Conservation (phyloP, 441 rosid genomes). For the Bocquillonia castaneifolia region DNA sequence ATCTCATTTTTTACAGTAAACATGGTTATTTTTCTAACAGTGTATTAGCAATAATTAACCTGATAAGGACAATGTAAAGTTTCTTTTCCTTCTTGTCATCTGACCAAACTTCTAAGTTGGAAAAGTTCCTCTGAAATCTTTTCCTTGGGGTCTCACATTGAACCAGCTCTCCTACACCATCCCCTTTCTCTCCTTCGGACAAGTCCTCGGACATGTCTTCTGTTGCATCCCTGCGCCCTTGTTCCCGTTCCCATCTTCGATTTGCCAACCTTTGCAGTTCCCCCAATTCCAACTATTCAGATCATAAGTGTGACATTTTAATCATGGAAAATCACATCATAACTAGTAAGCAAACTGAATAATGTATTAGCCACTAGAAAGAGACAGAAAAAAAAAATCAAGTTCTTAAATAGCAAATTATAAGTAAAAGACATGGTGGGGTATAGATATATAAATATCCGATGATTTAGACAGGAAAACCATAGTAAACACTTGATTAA, state of each 20-base stretch:
- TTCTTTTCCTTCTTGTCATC: conserved; percentile 91
- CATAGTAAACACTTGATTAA: not conserved
- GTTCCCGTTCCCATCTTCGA: conserved; percentile 73
- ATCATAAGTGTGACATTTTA: conserved; percentile 19
- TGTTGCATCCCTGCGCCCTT: conserved; percentile 70
- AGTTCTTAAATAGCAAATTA: no score
- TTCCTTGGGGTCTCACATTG: conserved; percentile 58
- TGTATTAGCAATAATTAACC: conserved; percentile 32
- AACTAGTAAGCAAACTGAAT: not conserved
- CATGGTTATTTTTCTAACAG: no score
- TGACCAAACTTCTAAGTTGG: conserved; percentile 84
- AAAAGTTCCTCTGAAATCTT: conserved; percentile 54
- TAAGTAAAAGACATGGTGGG: not conserved
- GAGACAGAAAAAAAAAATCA: no score
- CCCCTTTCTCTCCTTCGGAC: conserved; percentile 95
- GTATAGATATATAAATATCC: not conserved
- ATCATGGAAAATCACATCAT: conserved; percentile 11
- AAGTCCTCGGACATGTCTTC: conserved; percentile 92
- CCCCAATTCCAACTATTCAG: conserved; percentile 68
- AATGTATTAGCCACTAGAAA: not conserved
- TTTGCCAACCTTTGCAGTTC: conserved; percentile 54
- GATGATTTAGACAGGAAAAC: conserved; percentile 2
- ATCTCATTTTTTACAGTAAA: no score
- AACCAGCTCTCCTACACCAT: conserved; percentile 50
- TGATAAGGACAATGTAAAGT: conserved; percentile 82